Base-by-base conservation (phyloP, 2,329 filamentous ascomycete species). In the Tolypocladium ovalisporum region DNA sequence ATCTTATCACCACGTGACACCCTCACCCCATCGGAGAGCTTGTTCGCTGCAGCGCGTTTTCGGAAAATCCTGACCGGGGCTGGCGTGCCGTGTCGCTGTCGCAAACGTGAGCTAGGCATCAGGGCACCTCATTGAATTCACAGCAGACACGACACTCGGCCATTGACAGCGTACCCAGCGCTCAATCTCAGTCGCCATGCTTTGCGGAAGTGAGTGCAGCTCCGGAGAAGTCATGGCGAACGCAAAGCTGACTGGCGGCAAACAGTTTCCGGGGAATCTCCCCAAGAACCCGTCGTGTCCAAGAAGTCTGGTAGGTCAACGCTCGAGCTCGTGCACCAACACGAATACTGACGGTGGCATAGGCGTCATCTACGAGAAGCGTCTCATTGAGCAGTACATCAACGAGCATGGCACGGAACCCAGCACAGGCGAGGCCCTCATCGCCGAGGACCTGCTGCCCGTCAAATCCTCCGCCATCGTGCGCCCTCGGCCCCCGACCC, bases 191-290 rank as follows among this genome's bases (percentile, higher is more conserved):
- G 66, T 69, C 67, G 67, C 64, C 60, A 79, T 79, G 77, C 71
- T 79, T 67, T 79, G 77, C 55, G 73, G 71, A 76, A 79, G 75
- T 76, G 68, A 67, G 73, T 67, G 58, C 0, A 8, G 8, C 37
- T 17, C 8, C 17, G 8, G 9, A 4, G 9, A 17, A 37, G 7
- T 37, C 6, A 17, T 17, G 37, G 3, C 6, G 9, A 12, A 10
- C 29, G 6, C 19, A 24, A 7, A 52, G 62, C 65, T 61, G 60
- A 64, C 60, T 13, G 32, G 39, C 34, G 53, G 15, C 19, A 49
- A n/a, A 60, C 68, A 96, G 93, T 99, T 74, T 99, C 94, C 61
- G 94, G 94, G 76, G 93, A 97, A 82, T 87, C 90, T 76, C 93
- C 94, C 63, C 89, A 96, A 77, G 87, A 91, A 75, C 92, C 94